Evolutionary conservation across 2,329 filamentous ascomycete species (phyloP), one percentile per base, ranked within the genome.

Genomic region (Pestalotiopsis sp.): DNA sequence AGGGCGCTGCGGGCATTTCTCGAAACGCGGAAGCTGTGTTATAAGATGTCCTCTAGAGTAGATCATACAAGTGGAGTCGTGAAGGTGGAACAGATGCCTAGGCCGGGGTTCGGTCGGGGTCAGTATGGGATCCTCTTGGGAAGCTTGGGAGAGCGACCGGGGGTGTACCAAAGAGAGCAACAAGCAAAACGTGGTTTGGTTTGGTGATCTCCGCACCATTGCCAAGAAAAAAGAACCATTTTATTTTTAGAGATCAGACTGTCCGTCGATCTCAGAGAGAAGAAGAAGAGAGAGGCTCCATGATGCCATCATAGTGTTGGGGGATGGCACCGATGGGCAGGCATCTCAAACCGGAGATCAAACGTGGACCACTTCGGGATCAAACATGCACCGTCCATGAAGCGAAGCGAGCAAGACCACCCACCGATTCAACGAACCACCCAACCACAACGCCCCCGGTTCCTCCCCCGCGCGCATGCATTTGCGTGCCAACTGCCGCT

Each of bases 261-360:
- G 14, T 9, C 31, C 20, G 57, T 59, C 27, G 57, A 27, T 59
- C 27, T 27, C 57, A 27, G 23, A 52, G 45, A n/a, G 20, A 23
- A 52, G 11, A n/a, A n/a, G 20, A 9, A 52, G 17, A n/a, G 17
- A 23, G 45, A 52, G 45, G 45, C 45, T 52, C 45, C 45, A 23
- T 23, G 45, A 52, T 52, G 20, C 45, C 45, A 52, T 52, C 45
- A 52, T 52, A n/a, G 45, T 52, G 31, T 64, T 64, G 38, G 20
- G 38, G 27, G 65, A 56, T 36, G 31, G 31, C 31, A 36, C 31
- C 31, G 31, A 20, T 59, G 52, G 38, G 52, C n/a, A 31, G 65
- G 52, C 31, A 12, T 45, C 52, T 61, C 52, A 61, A 61, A 67
- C 65, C 36, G 65, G 56, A 67, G 65, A 67, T 67, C 65, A 67